A percentile compares a stretch with the other conserved stretches of the same genome.
Conservation (phyloP, 1,284 basidiomycete species). For the Heterobasidion annosum region DNA sequence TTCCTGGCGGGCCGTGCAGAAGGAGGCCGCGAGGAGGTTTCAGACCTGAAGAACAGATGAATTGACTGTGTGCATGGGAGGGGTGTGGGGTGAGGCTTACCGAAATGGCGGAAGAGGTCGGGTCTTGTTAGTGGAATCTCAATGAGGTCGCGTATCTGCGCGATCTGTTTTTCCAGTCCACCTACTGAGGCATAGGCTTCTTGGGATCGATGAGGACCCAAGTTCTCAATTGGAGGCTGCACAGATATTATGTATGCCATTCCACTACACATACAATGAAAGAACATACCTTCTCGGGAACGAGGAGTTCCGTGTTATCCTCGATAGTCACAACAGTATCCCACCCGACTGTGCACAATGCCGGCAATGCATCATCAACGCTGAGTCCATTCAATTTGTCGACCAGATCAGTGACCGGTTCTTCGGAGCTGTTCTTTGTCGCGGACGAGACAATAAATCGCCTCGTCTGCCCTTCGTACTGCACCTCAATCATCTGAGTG, state of each 20-base stretch:
- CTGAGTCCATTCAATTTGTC: constrained; percentile 32
- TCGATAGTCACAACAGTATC: constrained; percentile 45
- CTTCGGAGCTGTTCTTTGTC: constrained; percentile 23
- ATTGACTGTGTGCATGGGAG: constrained; percentile 1
- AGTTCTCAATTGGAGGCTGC: constrained; percentile 28
- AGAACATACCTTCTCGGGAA: neutral
- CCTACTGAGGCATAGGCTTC: constrained; percentile 74
- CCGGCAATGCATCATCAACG: constrained; percentile 22
- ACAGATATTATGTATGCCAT: neutral
- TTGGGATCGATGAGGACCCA: constrained; percentile 29
- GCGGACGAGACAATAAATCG: constrained; percentile 46
- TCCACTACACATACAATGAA: neutral
- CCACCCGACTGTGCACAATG: constrained; percentile 55
- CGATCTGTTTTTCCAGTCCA: constrained; percentile 83
- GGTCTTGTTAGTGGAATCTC: constrained; percentile 91
- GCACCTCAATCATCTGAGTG: constrained; percentile 52
- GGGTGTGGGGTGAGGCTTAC: constrained; percentile 25
- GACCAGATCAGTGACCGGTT: constrained; percentile 22
- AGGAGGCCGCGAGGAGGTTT: constrained; percentile 88
- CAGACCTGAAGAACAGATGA: constrained; percentile 40
- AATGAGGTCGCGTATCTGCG: constrained; percentile 86
- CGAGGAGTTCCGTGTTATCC: constrained; percentile 15
- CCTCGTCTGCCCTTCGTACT: constrained; percentile 51
- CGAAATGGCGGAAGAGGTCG: constrained; percentile 84
- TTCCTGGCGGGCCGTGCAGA: constrained; percentile 89